Conservation (phyloP, 2,329 filamentous ascomycete genomes). For the Coniochaeta ligniaria region DNA sequence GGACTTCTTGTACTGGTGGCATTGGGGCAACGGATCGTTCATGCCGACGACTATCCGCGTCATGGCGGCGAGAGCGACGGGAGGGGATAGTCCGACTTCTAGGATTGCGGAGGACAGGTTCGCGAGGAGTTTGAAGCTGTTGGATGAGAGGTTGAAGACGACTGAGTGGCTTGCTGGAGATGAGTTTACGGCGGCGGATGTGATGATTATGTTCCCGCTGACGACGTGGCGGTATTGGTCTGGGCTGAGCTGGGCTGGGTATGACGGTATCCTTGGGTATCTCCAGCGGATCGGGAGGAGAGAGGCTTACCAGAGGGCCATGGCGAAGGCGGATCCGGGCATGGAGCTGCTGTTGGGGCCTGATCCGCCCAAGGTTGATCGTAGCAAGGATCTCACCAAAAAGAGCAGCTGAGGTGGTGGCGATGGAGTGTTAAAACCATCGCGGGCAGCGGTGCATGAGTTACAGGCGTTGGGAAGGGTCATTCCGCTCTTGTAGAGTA, state of each 20-base stretch:
- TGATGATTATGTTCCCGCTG: conserved; percentile 54
- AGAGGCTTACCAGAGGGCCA: conserved; percentile 37
- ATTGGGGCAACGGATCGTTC: conserved; percentile 44
- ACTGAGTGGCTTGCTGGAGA: conserved; percentile 52
- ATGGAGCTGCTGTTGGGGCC: conserved; percentile 25
- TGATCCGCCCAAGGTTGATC: conserved; percentile 10
- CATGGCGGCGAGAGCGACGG: conserved; percentile 25
- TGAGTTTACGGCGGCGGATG: conserved; percentile 57
- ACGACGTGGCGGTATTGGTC: conserved; percentile 53
- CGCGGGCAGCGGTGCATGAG: too few species aligned
- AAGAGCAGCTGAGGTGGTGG: background rate
- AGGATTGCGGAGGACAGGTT: conserved; percentile 25
- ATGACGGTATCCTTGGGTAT: conserved; percentile 36
- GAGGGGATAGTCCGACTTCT: conserved; percentile 6
- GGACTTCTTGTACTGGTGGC: conserved; percentile 59
- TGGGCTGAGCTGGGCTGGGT: conserved; percentile 30
- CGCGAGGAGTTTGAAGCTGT: conserved; percentile 26
- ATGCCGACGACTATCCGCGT: conserved; percentile 27
- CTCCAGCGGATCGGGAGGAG: conserved; percentile 34
- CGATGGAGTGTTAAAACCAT: background rate
- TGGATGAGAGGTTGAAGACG: conserved; percentile 40
- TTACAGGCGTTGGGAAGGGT: background rate
- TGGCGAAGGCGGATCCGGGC: conserved; percentile 40
- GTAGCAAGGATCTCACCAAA: background rate
- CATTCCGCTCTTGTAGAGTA: background rate